phyloP scores from a whole-genome alignment of 2,329 filamentous ascomycete species.

The Didymella pinodella region DNA sequence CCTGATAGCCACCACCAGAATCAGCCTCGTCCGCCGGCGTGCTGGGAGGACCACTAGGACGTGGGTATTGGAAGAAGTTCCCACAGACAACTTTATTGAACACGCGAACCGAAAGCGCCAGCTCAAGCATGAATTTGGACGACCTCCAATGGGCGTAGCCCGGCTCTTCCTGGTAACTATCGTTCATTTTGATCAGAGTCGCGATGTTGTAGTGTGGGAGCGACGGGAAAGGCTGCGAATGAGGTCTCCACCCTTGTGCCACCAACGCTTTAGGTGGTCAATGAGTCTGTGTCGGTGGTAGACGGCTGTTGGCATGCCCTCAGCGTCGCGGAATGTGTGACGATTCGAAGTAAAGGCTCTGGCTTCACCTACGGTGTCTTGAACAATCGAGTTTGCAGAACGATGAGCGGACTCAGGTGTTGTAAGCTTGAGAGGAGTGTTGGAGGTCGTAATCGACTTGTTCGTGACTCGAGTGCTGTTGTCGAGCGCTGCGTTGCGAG shows the following conservation, averaged over 20 bases:
- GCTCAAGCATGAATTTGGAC: not conserved
- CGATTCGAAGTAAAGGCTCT: conserved; percentile 30
- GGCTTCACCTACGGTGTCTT: conserved; percentile 31
- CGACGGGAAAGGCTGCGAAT: conserved; percentile 27
- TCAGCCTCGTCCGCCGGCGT: not conserved
- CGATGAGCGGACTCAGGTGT: conserved; percentile 23
- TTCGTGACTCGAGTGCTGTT: conserved; percentile 22
- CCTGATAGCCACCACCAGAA: not conserved
- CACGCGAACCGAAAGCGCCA: not conserved
- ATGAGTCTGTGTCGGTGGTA: conserved; percentile 35
- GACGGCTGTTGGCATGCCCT: conserved; percentile 33
- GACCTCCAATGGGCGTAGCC: conserved; percentile 9
- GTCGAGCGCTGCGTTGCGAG: conserved; percentile 27
- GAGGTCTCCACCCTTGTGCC: conserved; percentile 33
- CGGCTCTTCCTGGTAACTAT: not conserved
- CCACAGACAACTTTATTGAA: not conserved
- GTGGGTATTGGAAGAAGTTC: not conserved
- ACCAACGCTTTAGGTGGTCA: conserved; percentile 32
- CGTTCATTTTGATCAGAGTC: not conserved
- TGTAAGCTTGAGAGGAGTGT: conserved; percentile 24
- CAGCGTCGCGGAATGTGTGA: conserved; percentile 37
- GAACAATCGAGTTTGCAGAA: conserved; percentile 26
- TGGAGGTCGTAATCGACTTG: conserved; percentile 11
- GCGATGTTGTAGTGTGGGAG: not conserved
- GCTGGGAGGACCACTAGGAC: not conserved